Evolutionary conservation across 2,329 filamentous ascomycete genomes (phyloP).

Genomic region (Botrytis paeoniae): DNA sequence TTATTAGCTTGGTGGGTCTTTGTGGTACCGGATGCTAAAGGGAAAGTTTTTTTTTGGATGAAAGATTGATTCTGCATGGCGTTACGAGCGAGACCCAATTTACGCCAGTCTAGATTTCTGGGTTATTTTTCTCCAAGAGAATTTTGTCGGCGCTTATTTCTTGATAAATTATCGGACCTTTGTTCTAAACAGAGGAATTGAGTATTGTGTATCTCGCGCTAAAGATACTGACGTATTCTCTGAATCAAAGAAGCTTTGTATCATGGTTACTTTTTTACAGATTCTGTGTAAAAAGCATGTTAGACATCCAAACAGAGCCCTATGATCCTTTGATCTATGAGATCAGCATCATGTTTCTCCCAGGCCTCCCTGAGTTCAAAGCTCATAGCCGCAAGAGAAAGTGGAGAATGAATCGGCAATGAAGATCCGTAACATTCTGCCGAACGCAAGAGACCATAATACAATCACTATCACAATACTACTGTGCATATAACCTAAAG

Average conservation of each 20-base stretch:
- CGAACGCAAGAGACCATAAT: not conserved
- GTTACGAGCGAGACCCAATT: not conserved
- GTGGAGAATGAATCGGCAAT: conserved; percentile 1
- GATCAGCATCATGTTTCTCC: not conserved
- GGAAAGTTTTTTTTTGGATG: not conserved
- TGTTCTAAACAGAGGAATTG: not conserved
- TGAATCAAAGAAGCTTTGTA: not conserved
- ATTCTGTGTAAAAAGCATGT: not conserved
- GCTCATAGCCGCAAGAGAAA: not conserved
- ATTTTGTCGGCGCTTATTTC: not conserved
- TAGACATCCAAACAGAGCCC: not conserved
- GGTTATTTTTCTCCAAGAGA: not conserved
- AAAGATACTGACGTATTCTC: not conserved
- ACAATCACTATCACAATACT: conserved; percentile 11
- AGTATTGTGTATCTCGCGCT: not conserved
- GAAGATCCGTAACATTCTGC: not conserved
- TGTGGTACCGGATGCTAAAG: not conserved
- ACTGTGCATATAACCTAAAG: not conserved
- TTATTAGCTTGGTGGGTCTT: not conserved
- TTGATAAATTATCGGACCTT: not conserved
- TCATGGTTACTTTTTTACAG: not conserved
- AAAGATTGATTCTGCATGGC: not conserved
- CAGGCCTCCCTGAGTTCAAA: not conserved
- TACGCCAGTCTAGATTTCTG: not conserved
- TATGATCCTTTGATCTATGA: not conserved